Conservation (phyloP, 2,329 filamentous ascomycete species). For the Phyllosticta paracitricarpa region DNA sequence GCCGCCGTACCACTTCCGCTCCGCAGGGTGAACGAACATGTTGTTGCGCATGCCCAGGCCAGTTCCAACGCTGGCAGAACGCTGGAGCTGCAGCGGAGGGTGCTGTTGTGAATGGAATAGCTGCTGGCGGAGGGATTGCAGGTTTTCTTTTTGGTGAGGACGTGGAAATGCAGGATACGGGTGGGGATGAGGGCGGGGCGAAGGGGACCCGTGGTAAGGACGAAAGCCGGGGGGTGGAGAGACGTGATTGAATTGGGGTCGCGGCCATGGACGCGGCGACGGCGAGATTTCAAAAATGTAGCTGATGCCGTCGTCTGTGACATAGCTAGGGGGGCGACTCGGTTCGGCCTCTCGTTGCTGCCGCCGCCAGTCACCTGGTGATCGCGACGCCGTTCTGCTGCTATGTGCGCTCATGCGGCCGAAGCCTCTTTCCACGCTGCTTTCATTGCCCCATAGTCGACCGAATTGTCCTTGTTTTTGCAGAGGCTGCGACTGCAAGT, state of each 20-base stretch:
- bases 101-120: not conserved
- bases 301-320: conserved; percentile 62
- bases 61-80: not conserved
- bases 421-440: not conserved
- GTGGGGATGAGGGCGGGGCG: not conserved
- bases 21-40: not conserved
- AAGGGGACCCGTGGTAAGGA: not conserved
- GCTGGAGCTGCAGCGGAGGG: not conserved
- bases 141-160: not conserved
- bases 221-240: not conserved
- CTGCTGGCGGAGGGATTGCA: not conserved
- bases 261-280: not conserved
- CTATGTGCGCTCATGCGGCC: not conserved
- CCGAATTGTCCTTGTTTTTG: conserved; percentile 12
- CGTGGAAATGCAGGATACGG: not conserved
- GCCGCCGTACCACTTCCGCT: conserved; percentile 15
- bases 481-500: not conserved
- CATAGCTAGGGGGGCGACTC: conserved; percentile 63
- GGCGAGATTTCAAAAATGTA: conserved; percentile 58
- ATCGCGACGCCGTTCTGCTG: not conserved
- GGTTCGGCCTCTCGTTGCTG: not conserved
- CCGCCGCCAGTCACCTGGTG: not conserved
- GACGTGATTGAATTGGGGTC: not conserved
- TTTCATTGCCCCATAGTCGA: not conserved
- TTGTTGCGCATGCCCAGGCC: not conserved